These are phyloP conservation scores for Pichia paraexigua DNA, from an alignment of 805 yeast genomes.

Conservation along the genomic window DNA sequence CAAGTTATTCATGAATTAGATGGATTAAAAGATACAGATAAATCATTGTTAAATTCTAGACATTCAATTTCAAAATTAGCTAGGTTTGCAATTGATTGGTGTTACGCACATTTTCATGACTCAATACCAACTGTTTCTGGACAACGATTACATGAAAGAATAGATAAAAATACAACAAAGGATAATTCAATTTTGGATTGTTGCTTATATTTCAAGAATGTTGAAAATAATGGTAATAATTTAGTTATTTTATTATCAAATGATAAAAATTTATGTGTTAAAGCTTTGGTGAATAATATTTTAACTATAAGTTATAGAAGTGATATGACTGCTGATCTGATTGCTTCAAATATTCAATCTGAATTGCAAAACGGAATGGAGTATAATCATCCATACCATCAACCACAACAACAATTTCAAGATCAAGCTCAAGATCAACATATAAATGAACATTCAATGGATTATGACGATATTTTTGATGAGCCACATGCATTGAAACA, in stretches of 20 bases:
- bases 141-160: slow-evolving; percentile 49
- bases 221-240: slow-evolving; percentile 22
- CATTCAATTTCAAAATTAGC: slow-evolving; percentile 35
- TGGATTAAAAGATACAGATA: slow-evolving; percentile 51
- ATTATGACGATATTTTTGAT: not conserved
- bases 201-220: slow-evolving; percentile 50
- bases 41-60: not conserved
- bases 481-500: not conserved
- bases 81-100: slow-evolving; percentile 73
- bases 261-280: slow-evolving; percentile 75
- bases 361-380: slow-evolving; percentile 24
- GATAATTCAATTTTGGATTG: slow-evolving; percentile 88
- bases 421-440: not conserved
- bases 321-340: slow-evolving; percentile 37
- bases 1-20: slow-evolving; percentile 75
- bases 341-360: slow-evolving; percentile 32
- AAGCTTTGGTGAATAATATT: slow-evolving; percentile 61
- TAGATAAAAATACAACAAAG: slow-evolving; percentile 39
- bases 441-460: not conserved
- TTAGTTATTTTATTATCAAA: slow-evolving; percentile 65
- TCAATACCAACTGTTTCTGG: slow-evolving; percentile 47
- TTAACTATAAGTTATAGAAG: slow-evolving; percentile 51
- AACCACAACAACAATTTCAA: slow-evolving; percentile 8
- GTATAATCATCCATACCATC: not conserved
- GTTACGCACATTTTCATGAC: slow-evolving; percentile 51